These are phyloP conservation scores for Neofusicoccum kwambonambiense DNA, from an alignment of 2,329 filamentous ascomycete genomes.

Conservation along the genomic window DNA sequence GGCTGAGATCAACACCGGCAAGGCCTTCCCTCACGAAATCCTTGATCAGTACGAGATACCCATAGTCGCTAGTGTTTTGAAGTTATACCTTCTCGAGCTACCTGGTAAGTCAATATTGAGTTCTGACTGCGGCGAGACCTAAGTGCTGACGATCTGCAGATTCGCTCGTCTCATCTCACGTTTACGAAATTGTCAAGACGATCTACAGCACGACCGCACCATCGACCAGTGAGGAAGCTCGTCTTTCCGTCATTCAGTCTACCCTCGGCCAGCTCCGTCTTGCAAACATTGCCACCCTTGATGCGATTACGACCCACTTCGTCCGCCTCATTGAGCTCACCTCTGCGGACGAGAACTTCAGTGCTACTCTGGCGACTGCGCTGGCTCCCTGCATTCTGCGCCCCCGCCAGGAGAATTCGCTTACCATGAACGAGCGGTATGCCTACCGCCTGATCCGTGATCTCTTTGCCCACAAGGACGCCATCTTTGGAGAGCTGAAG, in stretches of 20 bases:
- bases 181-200: slow-evolving; percentile 98
- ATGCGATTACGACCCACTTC: slow-evolving; percentile 97
- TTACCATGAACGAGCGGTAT: slow-evolving; percentile 95
- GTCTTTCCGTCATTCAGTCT: slow-evolving; percentile 89
- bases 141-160: slow-evolving; percentile 53
- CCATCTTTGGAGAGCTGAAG: slow-evolving; percentile 94
- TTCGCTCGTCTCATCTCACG: slow-evolving; percentile 95
- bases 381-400: slow-evolving; percentile 86
- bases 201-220: slow-evolving; percentile 79
- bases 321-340: slow-evolving; percentile 95
- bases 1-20: slow-evolving; percentile 81
- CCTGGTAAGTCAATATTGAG: slow-evolving; percentile 62
- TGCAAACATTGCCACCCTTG: slow-evolving; percentile 97
- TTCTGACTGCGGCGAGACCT: not conserved
- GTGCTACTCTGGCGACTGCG: slow-evolving; percentile 68
- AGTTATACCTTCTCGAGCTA: slow-evolving; percentile 91
- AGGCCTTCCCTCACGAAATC: slow-evolving; percentile 70
- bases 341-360: slow-evolving; percentile 86
- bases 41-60: slow-evolving; percentile 90
- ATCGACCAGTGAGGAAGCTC: slow-evolving; percentile 70
- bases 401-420: slow-evolving; percentile 79
- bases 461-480: slow-evolving; percentile 88
- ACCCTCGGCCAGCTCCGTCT: slow-evolving; percentile 92
- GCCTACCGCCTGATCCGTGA: slow-evolving; percentile 87
- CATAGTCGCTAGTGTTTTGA: slow-evolving; percentile 87